A percentile compares a stretch with the other conserved stretches of the same genome.
These are phyloP conservation scores for Coccomyxa sp. DNA, from an alignment of 139 green algal species.

Conservation along the genomic window DNA sequence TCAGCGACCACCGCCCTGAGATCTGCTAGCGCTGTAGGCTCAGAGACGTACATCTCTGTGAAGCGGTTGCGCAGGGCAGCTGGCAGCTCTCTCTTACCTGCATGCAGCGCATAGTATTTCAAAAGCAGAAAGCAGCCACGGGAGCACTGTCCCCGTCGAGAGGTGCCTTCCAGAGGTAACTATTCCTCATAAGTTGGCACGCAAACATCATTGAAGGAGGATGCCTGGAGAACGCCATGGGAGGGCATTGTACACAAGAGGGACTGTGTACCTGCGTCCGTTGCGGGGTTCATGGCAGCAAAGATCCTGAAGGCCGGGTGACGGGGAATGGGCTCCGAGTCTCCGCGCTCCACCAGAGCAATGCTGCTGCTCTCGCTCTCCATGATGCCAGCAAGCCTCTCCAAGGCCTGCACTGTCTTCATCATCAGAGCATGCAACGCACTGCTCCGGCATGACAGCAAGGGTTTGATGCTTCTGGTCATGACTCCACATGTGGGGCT, in stretches of 20 bases:
- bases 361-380: slow-evolving; percentile 62
- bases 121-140: neutral
- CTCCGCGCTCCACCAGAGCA: slow-evolving; percentile 80
- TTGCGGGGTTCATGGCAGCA: slow-evolving; percentile 97
- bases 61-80: slow-evolving; percentile 82
- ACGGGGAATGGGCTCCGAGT: slow-evolving; percentile 55
- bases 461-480: no score
- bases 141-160: neutral
- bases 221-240: neutral
- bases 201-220: neutral
- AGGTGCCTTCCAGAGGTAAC: neutral
- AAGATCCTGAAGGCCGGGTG: slow-evolving; percentile 93
- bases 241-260: neutral
- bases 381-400: slow-evolving; percentile 84
- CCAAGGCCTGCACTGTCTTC: slow-evolving; percentile 64
- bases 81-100: slow-evolving; percentile 93
- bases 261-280: slow-evolving; percentile 49
- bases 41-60: slow-evolving; percentile 91
- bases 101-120: slow-evolving; percentile 10
- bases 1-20: slow-evolving; percentile 68
- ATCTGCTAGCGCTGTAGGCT: slow-evolving; percentile 76
- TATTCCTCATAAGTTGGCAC: neutral
- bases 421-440: neutral
- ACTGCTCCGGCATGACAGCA: no score
- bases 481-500: no score